A percentile compares a stretch with the other conserved stretches of the same genome.
Conservation (phyloP, 2,329 filamentous ascomycete genomes). For the Aureobasidium vineae region DNA sequence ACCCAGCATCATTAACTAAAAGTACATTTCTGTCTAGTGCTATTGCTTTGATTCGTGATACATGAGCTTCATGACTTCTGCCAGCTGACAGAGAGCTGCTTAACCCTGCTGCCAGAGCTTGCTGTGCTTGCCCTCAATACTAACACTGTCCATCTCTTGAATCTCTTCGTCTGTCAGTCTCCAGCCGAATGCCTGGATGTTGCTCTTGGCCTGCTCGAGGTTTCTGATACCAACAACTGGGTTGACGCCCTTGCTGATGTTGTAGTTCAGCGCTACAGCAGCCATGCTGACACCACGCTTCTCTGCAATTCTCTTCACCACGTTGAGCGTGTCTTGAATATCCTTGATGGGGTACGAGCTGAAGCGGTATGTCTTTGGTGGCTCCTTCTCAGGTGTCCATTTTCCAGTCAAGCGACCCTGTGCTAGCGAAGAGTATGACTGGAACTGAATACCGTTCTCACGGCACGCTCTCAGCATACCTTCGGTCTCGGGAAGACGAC, state of each 20-base stretch:
- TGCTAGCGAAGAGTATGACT: conserved; percentile 45
- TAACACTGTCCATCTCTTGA: conserved; percentile 43
- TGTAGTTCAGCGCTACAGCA: conserved; percentile 48
- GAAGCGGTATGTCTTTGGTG: conserved; percentile 42
- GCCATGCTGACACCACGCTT: conserved; percentile 39
- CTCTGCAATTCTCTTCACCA: conserved; percentile 41
- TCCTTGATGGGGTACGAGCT: conserved; percentile 48
- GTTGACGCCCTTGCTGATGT: conserved; percentile 46
- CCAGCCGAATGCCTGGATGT: conserved; percentile 46
- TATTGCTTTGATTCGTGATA: not conserved
- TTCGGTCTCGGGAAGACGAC: conserved; percentile 43
- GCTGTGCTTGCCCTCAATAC: conserved; percentile 44
- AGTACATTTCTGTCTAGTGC: not conserved
- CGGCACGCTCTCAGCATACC: conserved; percentile 45
- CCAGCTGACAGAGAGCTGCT: not conserved
- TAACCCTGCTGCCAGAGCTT: conserved; percentile 46
- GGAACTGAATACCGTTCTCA: conserved; percentile 45
- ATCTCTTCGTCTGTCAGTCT: conserved; percentile 45
- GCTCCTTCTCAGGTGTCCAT: conserved; percentile 43
- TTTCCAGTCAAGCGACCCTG: conserved; percentile 45
- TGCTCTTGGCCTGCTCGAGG: conserved; percentile 43
- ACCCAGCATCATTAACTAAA: not conserved
- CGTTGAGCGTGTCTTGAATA: conserved; percentile 42
- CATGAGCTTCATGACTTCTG: not conserved
- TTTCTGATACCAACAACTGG: conserved; percentile 47